Evolutionary conservation across 1,284 basidiomycete species (phyloP).

Genomic region (Sanghuangporus baumii): DNA sequence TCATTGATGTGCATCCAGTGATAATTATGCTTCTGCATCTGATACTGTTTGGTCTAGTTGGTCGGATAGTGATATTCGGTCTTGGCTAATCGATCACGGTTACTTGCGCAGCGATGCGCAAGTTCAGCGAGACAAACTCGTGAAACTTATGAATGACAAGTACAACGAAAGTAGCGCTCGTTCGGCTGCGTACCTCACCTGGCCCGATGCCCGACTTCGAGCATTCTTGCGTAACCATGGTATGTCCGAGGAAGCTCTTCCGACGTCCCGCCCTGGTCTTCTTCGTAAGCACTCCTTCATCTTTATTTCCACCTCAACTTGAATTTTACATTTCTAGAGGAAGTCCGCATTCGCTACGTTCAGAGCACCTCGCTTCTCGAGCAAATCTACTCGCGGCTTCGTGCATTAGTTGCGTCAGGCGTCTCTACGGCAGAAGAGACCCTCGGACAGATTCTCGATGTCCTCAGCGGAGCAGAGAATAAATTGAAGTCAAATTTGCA

Average conservation of each 20-base stretch:
- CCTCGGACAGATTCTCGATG: slow-evolving; percentile 41
- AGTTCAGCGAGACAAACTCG: slow-evolving; percentile 67
- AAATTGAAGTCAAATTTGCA: slow-evolving; percentile 26
- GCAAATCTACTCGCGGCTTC: slow-evolving; percentile 49
- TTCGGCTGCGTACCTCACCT: slow-evolving; percentile 66
- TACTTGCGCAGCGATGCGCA: slow-evolving; percentile 64
- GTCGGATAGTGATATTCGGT: slow-evolving; percentile 72
- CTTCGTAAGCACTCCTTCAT: slow-evolving; percentile 43
- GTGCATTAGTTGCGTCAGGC: slow-evolving; percentile 54
- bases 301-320: background rate
- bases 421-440: slow-evolving; percentile 68
- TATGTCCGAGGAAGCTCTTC: slow-evolving; percentile 60
- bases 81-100: slow-evolving; percentile 75
- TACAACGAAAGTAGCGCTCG: slow-evolving; percentile 36
- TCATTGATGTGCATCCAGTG: slow-evolving; percentile 32
- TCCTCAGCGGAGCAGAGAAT: slow-evolving; percentile 38
- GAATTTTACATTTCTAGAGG: slow-evolving; percentile 38
- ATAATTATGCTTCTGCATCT: slow-evolving; percentile 69
- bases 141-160: slow-evolving; percentile 64
- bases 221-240: slow-evolving; percentile 76
- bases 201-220: slow-evolving; percentile 86
- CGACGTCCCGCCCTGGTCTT: slow-evolving; percentile 60
- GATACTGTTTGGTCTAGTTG: slow-evolving; percentile 70
- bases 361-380: slow-evolving; percentile 57
- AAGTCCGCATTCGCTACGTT: slow-evolving; percentile 74